Base-by-base conservation (phyloP, 371 early-diverging fungal species). In the Mortierella sp. region DNA sequence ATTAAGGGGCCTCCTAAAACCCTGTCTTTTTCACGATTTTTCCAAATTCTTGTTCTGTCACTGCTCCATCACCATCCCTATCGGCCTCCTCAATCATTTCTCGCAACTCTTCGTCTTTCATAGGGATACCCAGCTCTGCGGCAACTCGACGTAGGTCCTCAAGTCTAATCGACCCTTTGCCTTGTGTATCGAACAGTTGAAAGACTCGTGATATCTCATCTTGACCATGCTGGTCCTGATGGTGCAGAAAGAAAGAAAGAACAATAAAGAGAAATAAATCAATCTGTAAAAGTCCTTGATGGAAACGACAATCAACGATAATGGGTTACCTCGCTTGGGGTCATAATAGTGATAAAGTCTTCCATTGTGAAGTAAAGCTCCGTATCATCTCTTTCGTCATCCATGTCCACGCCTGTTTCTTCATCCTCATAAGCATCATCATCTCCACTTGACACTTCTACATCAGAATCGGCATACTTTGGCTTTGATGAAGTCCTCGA, bases 71-170 rank as follows among this genome's bases (percentile, higher is more conserved):
- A 7, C 90, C 89, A 72, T 94, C 92, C n/a, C 84, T 83, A 76
- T 94, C 95, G 5, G 92, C 94, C 71, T 92, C 92, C 22, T 88
- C 86, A 75, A 96, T 94, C 95, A 96, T 95, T 71, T 93, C 95
- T 63, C 89, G 90, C 24, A 96, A 72, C 67, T 95, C 95, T 69
- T 92, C 88, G 38, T 91, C 89, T 11, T 88, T 92, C 61, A 95
- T 69, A 38, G 85, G 82, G 53, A 92, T 91, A 13, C 92, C 93
- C 4, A 95, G 83, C 66, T 91, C 90, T 24, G 83, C 72, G 41
- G 94, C 91, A 21, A 94, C 92, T 11, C 92, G 83, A 71, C 91
- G 88, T 36, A 96, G 74, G 61, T 95, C 93, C 61, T 89, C 87
- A 45, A 91, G 84, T 6, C 90, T 87, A 40, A 96, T 94, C 15